Conservation (phyloP, 1,139 yeast genomes). For the Schwanniomyces etchellsii region DNA sequence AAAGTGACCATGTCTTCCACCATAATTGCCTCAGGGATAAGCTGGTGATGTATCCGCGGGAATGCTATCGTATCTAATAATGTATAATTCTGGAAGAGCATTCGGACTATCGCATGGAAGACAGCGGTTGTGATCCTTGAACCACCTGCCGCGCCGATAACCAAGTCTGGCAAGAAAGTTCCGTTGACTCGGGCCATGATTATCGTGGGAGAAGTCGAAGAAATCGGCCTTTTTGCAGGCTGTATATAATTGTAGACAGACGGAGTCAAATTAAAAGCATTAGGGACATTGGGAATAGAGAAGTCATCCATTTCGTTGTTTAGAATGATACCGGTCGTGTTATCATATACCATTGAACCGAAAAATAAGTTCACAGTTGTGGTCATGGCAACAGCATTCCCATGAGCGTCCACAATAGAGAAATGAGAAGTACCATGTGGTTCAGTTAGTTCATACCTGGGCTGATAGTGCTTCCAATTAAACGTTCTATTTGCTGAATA, state of each 20-base stretch:
- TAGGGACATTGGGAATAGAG: conserved; percentile 62
- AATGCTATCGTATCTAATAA: conserved; percentile 66
- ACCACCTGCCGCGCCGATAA: conserved; percentile 94
- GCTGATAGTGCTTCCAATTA: conserved; percentile 70
- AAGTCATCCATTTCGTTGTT: conserved; percentile 97
- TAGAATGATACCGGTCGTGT: conserved; percentile 71
- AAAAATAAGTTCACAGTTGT: conserved; percentile 85
- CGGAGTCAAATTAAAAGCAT: conserved; percentile 78
- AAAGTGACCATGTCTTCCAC: conserved; percentile 47
- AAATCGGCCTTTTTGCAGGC: conserved; percentile 77
- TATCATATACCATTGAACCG: conserved; percentile 80
- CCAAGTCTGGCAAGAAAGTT: conserved; percentile 49
- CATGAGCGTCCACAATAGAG: conserved; percentile 63
- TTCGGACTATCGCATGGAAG: conserved; percentile 70
- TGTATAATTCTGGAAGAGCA: conserved; percentile 50
- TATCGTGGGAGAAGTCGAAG: conserved; percentile 77
- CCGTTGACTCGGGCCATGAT: conserved; percentile 32
- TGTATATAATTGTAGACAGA: conserved; percentile 71
- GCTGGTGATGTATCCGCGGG: conserved; percentile 87
- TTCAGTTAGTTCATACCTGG: conserved; percentile 66
- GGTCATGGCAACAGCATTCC: conserved; percentile 79
- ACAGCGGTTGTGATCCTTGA: conserved; percentile 83
- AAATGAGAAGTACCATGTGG: conserved; percentile 90
- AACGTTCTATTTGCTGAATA: conserved; percentile 51
- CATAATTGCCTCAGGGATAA: conserved; percentile 64